These are phyloP conservation scores for Suillus brevipes DNA, from an alignment of 768 basidiomycete genomes.

Conservation along the genomic window DNA sequence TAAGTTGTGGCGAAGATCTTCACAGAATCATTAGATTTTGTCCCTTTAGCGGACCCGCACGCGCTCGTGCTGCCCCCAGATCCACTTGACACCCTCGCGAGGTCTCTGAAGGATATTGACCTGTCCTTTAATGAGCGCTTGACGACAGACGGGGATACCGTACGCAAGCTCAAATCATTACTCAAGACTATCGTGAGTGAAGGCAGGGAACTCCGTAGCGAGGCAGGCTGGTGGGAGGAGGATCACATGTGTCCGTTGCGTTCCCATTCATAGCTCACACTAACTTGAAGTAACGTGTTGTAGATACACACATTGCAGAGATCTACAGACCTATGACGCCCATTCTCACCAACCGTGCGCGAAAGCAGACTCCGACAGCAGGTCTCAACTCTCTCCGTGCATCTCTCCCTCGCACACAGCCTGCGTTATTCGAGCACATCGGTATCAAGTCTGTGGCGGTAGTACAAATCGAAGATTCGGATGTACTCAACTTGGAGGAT, in stretches of 20 bases:
- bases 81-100: conserved; percentile 48
- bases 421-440: conserved; percentile 23
- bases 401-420: conserved; percentile 26
- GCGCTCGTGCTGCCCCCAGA: conserved; percentile 55
- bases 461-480: conserved; percentile 33
- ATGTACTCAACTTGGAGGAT: conserved; percentile 33
- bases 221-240: conserved; percentile 39
- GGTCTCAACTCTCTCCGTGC: conserved; percentile 30
- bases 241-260: conserved; percentile 34
- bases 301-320: conserved; percentile 29
- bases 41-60: conserved; percentile 51
- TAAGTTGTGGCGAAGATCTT: conserved; percentile 35
- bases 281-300: neutral
- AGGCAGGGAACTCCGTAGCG: conserved; percentile 34
- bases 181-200: conserved; percentile 3
- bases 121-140: conserved; percentile 50
- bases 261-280: conserved; percentile 1
- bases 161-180: conserved; percentile 19
- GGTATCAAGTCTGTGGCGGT: conserved; percentile 27
- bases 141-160: conserved; percentile 28
- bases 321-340: conserved; percentile 42
- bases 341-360: conserved; percentile 44
- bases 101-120: conserved; percentile 33
- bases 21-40: conserved; percentile 39
- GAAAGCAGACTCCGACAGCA: conserved; percentile 45